Percentiles rank a stretch among this genome's conserved stretches.
These are phyloP conservation scores for Fragilaria radians DNA, from an alignment of 108 stramenopile genomes.

Conservation along the genomic window DNA sequence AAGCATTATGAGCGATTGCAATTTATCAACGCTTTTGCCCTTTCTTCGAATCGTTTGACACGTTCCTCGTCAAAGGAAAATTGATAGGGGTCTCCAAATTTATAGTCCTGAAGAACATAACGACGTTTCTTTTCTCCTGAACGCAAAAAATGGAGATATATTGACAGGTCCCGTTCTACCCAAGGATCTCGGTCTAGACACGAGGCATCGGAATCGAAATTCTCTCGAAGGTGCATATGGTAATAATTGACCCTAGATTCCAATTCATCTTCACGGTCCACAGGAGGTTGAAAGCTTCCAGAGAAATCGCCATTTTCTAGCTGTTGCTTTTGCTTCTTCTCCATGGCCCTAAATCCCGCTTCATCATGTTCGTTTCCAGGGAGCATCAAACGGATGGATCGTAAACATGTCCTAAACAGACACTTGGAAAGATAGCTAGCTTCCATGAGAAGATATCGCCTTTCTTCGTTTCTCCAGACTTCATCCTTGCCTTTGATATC, in stretches of 20 bases:
- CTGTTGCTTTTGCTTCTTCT: constrained; percentile 19
- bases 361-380: constrained; percentile 73
- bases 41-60: constrained; percentile 37
- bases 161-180: constrained; percentile 48
- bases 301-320: background rate
- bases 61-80: constrained; percentile 27
- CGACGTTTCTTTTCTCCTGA: constrained; percentile 69
- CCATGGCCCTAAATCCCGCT: constrained; percentile 47
- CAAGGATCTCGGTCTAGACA: constrained; percentile 46
- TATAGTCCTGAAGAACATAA: constrained; percentile 74
- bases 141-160: constrained; percentile 64
- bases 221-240: constrained; percentile 53
- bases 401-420: constrained; percentile 61
- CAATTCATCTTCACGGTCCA: constrained; percentile 70
- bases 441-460: constrained; percentile 54
- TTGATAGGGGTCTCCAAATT: constrained; percentile 65
- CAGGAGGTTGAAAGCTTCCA: constrained; percentile 63
- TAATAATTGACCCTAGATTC: constrained; percentile 71
- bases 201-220: constrained; percentile 66
- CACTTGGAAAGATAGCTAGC: constrained; percentile 53
- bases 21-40: too few species aligned
- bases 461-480: too few species aligned
- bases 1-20: too few species aligned
- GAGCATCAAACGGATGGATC: constrained; percentile 42
- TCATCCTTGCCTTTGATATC: too few species aligned